Evolutionary conservation across 257 asterid species (phyloP), one percentile per base, ranked within the genome.

Genomic region (Salvia miltiorrhiza): DNA sequence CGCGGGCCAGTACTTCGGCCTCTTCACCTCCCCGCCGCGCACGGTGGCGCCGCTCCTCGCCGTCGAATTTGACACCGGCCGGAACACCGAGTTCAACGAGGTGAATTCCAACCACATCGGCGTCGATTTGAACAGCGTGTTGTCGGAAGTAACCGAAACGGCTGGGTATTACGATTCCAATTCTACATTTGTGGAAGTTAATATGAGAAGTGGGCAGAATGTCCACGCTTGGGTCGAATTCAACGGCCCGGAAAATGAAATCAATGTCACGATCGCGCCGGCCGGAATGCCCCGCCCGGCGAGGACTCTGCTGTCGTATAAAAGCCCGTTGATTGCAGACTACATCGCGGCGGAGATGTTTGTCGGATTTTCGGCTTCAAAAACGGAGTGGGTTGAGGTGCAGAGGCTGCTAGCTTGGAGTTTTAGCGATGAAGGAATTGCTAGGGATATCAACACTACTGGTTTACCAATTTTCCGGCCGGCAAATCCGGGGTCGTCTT

Each of bases 351-450:
- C 78, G 47, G 81, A 83, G 55, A 86, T 88, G 95, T 88, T 68
- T 59, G 75, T 90, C 19, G 97, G 95, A 2, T 90, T 90, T 65
- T 90, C 97, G 0, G 95, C 95, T 0, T 90, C 97, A 0, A 86
- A 77, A 65, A 82, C 88, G 9, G 79, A 81, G 56, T 87, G 97
- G 97, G 60, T 87, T 64, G 97, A 90, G 73, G 91, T 88, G 2
- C 97, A 83, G 69, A 62, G 97, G 63, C 67, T 90, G 19, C 43
- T 90, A 20, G 91, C 95, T 30, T 90, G 97, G 97, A 90, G 97
- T 71, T 87, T 84, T 45, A 87, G 97, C 66, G 88, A 90, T 57
- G 79, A 79, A 66, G 97, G 95, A 26, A 73, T 69, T 53, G 87
- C 97, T 4, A 81, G 92, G 71, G 86, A 90, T 60, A 69, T 90